phyloP scores from a whole-genome alignment of 805 yeast species.

The Candida ipomoeae region DNA sequence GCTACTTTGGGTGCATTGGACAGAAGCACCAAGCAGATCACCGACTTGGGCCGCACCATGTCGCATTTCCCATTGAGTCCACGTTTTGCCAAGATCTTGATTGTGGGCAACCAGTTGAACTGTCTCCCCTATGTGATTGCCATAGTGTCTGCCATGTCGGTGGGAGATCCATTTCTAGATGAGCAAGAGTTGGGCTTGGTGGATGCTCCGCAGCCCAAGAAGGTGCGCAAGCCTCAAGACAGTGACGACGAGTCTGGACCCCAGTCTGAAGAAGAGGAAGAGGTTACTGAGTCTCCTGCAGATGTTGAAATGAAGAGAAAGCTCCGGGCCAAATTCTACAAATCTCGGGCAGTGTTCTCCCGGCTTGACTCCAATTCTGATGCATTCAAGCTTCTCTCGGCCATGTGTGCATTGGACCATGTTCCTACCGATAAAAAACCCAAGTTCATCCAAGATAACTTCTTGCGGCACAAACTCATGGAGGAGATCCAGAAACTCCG shows the following conservation, averaged over 20 bases:
- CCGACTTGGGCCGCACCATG: slow-evolving; percentile 82
- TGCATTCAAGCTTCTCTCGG: slow-evolving; percentile 68
- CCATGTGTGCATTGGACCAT: slow-evolving; percentile 84
- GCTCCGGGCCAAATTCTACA: slow-evolving; percentile 49
- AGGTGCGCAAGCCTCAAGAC: slow-evolving; percentile 22
- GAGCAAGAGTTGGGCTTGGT: slow-evolving; percentile 70
- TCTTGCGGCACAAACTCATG: slow-evolving; percentile 74
- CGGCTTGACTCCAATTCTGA: slow-evolving; percentile 74
- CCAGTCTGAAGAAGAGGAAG: slow-evolving; percentile 29
- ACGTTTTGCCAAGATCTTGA: slow-evolving; percentile 82
- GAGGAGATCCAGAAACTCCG: slow-evolving; percentile 81
- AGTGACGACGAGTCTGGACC: slow-evolving; percentile 28
- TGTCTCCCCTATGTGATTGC: slow-evolving; percentile 90
- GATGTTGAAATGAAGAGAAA: slow-evolving; percentile 38
- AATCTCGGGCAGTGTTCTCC: slow-evolving; percentile 57
- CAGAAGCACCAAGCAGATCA: slow-evolving; percentile 48
- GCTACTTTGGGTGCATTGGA: slow-evolving; percentile 76
- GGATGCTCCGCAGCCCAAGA: slow-evolving; percentile 10
- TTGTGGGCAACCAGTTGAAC: slow-evolving; percentile 80
- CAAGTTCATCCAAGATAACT: slow-evolving; percentile 55
- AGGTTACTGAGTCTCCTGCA: slow-evolving; percentile 30
- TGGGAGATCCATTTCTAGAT: slow-evolving; percentile 83
- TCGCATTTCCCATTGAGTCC: slow-evolving; percentile 91
- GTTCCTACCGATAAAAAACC: slow-evolving; percentile 46
- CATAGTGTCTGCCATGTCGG: slow-evolving; percentile 85